These are phyloP conservation scores for Metarhizium sp. DNA, from an alignment of 2,329 filamentous ascomycete genomes.

Conservation along the genomic window DNA sequence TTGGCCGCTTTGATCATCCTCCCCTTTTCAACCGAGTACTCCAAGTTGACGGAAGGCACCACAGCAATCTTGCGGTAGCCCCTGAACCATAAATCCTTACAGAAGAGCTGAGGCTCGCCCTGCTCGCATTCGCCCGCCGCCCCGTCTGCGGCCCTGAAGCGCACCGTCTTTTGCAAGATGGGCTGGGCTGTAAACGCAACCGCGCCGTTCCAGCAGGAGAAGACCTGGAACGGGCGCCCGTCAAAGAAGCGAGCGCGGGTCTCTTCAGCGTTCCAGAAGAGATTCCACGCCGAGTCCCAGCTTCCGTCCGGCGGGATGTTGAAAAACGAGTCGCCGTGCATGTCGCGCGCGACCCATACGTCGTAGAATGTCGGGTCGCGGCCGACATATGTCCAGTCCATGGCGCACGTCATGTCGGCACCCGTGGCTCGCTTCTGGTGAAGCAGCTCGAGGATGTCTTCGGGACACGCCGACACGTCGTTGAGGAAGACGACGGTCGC, in stretches of 20 bases:
- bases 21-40: slow-evolving; percentile 38
- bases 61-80: slow-evolving; percentile 45
- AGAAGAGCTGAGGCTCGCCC: slow-evolving; percentile 46
- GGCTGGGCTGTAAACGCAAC: slow-evolving; percentile 37
- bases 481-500: slow-evolving; percentile 44
- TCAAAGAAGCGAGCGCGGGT: slow-evolving; percentile 22
- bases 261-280: slow-evolving; percentile 41
- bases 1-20: slow-evolving; percentile 37
- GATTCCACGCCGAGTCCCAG: slow-evolving; percentile 38
- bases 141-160: slow-evolving; percentile 29
- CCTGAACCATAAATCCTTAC: slow-evolving; percentile 45
- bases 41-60: slow-evolving; percentile 45
- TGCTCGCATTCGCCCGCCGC: slow-evolving; percentile 36
- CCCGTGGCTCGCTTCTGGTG: slow-evolving; percentile 34
- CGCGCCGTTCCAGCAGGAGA: slow-evolving; percentile 52
- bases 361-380: slow-evolving; percentile 39
- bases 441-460: slow-evolving; percentile 48
- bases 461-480: slow-evolving; percentile 41
- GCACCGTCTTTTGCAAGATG: slow-evolving; percentile 28
- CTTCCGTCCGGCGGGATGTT: slow-evolving; percentile 37
- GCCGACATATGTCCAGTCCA: slow-evolving; percentile 44
- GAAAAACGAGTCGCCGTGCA: slow-evolving; percentile 47
- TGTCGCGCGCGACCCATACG: slow-evolving; percentile 42
- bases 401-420: slow-evolving; percentile 47
- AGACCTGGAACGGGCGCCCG: slow-evolving; percentile 47